These are phyloP conservation scores for Heliosperma pusillum DNA, from an alignment of 148 eudicot genomes.

Conservation along the genomic window DNA sequence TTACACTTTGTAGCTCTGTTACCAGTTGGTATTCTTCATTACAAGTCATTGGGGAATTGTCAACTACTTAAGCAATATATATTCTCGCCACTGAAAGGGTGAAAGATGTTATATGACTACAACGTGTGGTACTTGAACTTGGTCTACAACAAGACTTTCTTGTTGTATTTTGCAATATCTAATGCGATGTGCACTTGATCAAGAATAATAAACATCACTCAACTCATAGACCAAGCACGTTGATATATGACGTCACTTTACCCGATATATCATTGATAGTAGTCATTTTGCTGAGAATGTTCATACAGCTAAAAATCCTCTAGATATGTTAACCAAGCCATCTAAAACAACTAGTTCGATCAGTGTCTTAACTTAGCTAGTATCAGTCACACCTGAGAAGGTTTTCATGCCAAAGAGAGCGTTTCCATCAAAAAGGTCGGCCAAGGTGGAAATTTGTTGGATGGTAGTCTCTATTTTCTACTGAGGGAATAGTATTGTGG, in stretches of 20 bases:
- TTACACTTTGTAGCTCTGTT: no score
- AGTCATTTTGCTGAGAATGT: neutral
- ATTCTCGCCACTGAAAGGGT: neutral
- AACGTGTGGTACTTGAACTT: neutral
- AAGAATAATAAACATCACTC: neutral
- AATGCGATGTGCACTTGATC: neutral
- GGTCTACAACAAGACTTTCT: neutral
- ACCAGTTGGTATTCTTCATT: no score
- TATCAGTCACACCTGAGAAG: no score
- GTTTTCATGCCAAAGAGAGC: no score
- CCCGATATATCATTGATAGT: neutral
- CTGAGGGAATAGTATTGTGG: no score
- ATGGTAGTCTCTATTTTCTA: no score
- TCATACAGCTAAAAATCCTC: neutral
- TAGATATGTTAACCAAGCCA: conserved; percentile 3
- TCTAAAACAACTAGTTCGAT: no score
- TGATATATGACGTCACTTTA: neutral
- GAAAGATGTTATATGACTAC: neutral
- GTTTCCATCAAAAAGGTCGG: no score
- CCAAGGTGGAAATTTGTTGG: no score
- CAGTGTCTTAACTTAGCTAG: no score
- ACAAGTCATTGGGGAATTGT: no score
- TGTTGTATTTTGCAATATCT: neutral
- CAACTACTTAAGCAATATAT: no score
- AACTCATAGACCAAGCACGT: conserved; percentile 3